A percentile compares a stretch with the other conserved stretches of the same genome.
These are phyloP conservation scores for Backusella liffmaniae DNA, from an alignment of 192 early-diverging fungal species.

Conservation along the genomic window DNA sequence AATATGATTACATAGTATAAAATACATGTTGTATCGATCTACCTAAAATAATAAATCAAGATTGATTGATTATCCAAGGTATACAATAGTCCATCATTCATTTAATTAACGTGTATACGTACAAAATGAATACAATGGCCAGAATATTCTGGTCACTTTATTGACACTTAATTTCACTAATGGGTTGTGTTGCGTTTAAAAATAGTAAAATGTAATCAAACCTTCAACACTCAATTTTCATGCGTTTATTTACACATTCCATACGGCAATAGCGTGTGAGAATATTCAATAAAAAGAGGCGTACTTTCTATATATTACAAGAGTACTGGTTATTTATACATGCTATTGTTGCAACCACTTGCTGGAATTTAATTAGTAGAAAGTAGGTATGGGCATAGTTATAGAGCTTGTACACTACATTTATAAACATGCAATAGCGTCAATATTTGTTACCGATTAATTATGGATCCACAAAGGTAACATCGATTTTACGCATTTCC, in stretches of 20 bases:
- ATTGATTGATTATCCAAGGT: not conserved
- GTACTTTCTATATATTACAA: not conserved
- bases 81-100: too few relatives aligned
- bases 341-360: not conserved
- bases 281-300: not conserved
- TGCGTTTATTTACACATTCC: not conserved
- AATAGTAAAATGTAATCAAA: not conserved
- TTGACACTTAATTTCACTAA: not conserved
- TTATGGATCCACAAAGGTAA: too few relatives aligned
- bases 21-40: not conserved
- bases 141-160: not conserved
- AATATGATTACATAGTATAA: not conserved
- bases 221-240: constrained; percentile 4
- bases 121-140: too few relatives aligned
- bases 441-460: too few relatives aligned
- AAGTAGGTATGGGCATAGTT: too few relatives aligned
- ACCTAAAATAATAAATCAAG: not conserved
- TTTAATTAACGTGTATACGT: too few relatives aligned
- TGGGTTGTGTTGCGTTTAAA: not conserved
- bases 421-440: too few relatives aligned
- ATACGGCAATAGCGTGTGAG: not conserved
- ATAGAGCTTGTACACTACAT: too few relatives aligned
- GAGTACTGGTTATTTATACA: not conserved
- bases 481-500: not conserved
- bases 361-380: too few relatives aligned